Percentiles rank a stretch among this genome's conserved stretches.
These are phyloP conservation scores for Nitzschia sp. DNA, from an alignment of 108 stramenopile genomes.

Conservation along the genomic window DNA sequence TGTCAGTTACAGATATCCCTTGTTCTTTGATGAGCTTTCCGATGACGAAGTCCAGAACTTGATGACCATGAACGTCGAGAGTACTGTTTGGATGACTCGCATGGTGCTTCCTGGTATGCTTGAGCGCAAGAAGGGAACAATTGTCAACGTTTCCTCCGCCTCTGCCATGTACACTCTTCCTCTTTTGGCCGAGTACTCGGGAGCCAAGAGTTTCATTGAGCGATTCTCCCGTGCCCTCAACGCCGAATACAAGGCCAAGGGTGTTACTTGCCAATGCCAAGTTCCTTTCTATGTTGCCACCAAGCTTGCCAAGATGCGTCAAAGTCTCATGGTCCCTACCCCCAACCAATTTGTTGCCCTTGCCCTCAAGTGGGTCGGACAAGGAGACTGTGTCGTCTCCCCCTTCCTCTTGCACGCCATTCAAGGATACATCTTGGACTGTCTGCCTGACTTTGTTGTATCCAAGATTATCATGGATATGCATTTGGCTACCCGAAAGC, in stretches of 20 bases:
- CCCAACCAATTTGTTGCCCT: slow-evolving; percentile 80
- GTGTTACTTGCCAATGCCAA: slow-evolving; percentile 94
- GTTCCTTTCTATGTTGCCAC: slow-evolving; percentile 96
- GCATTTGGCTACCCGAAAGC: slow-evolving; percentile 90
- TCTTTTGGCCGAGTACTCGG: slow-evolving; percentile 93
- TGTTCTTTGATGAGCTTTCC: slow-evolving; percentile 93
- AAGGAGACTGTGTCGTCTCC: slow-evolving; percentile 71
- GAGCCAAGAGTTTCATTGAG: slow-evolving; percentile 94
- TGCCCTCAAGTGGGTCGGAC: slow-evolving; percentile 84
- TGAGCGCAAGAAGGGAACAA: slow-evolving; percentile 82
- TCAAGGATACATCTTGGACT: slow-evolving; percentile 84
- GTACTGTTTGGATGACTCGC: slow-evolving; percentile 95
- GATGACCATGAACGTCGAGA: slow-evolving; percentile 93
- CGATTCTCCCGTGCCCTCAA: slow-evolving; percentile 91
- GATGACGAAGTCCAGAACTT: slow-evolving; percentile 71
- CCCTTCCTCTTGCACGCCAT: slow-evolving; percentile 94
- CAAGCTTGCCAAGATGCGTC: slow-evolving; percentile 96
- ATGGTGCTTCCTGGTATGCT: slow-evolving; percentile 93
- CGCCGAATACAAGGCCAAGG: slow-evolving; percentile 83
- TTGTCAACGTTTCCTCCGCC: slow-evolving; percentile 94
- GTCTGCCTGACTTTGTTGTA: slow-evolving; percentile 69
- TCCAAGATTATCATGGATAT: slow-evolving; percentile 72
- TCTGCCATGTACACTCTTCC: slow-evolving; percentile 92
- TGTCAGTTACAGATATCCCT: slow-evolving; percentile 92
- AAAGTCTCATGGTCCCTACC: slow-evolving; percentile 84